Evolutionary conservation across 306 rosid genomes (phyloP).

Genomic region (Quercus agrifolia): DNA sequence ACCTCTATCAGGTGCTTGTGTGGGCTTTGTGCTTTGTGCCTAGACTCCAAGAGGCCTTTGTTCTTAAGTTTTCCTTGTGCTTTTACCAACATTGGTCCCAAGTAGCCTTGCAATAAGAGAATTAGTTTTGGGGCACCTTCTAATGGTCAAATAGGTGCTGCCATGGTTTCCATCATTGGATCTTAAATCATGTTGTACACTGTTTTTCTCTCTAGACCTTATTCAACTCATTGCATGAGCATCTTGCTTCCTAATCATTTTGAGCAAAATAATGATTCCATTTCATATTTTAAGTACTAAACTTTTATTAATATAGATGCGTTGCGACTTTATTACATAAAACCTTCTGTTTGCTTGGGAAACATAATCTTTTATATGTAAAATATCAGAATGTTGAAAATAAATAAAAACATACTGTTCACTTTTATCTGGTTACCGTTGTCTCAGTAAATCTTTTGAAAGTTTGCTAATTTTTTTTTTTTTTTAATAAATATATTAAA

Average conservation of each 20-base stretch:
- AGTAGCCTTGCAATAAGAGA: too few relatives aligned
- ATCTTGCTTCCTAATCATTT: neutral
- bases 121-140: too few relatives aligned
- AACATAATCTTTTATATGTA: neutral
- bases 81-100: too few relatives aligned
- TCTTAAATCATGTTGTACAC: neutral
- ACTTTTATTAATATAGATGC: neutral
- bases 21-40: too few relatives aligned
- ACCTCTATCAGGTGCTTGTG: too few relatives aligned
- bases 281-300: neutral
- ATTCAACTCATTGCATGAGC: neutral
- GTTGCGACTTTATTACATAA: neutral
- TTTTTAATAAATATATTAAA: neutral
- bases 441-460: neutral
- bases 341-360: neutral
- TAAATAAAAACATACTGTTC: neutral
- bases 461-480: constrained; percentile 12
- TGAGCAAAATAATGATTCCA: neutral
- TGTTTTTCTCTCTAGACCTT: neutral
- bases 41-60: too few relatives aligned
- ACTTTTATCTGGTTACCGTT: neutral
- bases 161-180: too few relatives aligned
- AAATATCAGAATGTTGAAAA: neutral
- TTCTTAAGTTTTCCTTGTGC: too few relatives aligned
- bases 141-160: too few relatives aligned